These are phyloP conservation scores for Fonsecaea pugnacius DNA, from an alignment of 2,329 filamentous ascomycete genomes.

Conservation along the genomic window DNA sequence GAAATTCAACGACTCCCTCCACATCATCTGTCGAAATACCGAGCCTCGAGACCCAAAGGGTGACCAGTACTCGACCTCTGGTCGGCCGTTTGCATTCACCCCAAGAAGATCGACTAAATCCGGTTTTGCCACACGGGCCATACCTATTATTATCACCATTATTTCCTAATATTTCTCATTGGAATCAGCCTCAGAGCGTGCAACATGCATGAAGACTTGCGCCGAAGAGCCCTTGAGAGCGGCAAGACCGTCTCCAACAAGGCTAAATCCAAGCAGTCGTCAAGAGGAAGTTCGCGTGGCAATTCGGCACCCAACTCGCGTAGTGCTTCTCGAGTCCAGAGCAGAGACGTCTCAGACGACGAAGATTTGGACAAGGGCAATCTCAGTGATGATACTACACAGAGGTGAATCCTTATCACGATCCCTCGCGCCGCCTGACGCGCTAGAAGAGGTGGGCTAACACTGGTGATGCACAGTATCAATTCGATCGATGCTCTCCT, in stretches of 20 bases:
- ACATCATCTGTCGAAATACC: slow-evolving; percentile 26
- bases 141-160: neutral
- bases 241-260: slow-evolving; percentile 68
- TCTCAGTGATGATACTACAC: slow-evolving; percentile 62
- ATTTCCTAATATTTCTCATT: neutral
- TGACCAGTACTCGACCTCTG: slow-evolving; percentile 14
- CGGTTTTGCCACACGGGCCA: neutral
- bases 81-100: neutral
- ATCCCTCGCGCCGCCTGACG: slow-evolving; percentile 1
- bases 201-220: slow-evolving; percentile 52
- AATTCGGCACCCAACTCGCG: slow-evolving; percentile 59
- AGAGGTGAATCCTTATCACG: slow-evolving; percentile 52
- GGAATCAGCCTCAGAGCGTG: neutral
- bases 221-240: slow-evolving; percentile 66
- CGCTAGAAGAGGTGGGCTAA: slow-evolving; percentile 15
- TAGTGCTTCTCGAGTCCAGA: slow-evolving; percentile 58
- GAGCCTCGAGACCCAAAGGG: slow-evolving; percentile 33
- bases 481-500: slow-evolving; percentile 70
- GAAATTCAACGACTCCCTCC: slow-evolving; percentile 32
- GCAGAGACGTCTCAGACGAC: slow-evolving; percentile 63
- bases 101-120: neutral
- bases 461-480: slow-evolving; percentile 48
- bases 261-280: slow-evolving; percentile 58
- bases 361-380: slow-evolving; percentile 55
- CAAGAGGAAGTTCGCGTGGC: slow-evolving; percentile 57